Conservation (phyloP, 192 early-diverging fungal species). For the Backusella tarrabulga region DNA sequence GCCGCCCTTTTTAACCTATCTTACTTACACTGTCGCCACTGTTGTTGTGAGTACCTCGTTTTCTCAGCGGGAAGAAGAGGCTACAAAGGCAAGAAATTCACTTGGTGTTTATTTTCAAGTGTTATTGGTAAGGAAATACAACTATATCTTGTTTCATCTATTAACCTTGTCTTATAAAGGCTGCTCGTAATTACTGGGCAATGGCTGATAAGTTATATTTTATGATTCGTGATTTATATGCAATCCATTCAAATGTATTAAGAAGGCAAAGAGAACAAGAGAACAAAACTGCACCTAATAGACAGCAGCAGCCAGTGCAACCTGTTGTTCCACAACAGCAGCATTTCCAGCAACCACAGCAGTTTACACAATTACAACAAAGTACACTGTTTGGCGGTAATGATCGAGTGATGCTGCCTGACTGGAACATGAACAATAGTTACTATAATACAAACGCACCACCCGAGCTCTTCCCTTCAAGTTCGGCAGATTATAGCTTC, state of each 20-base stretch:
- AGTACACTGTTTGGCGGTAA: neutral
- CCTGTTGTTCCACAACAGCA: neutral
- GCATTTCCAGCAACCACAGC: neutral
- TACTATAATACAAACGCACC: neutral
- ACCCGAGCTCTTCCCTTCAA: neutral
- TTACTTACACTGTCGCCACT: slow-evolving; percentile 49
- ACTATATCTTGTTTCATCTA: neutral
- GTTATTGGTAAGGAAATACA: slow-evolving; percentile 24
- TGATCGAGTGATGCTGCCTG: no score
- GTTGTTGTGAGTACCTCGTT: slow-evolving; percentile 51
- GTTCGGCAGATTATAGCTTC: neutral
- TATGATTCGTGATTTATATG: slow-evolving; percentile 52
- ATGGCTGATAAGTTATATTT: slow-evolving; percentile 54
- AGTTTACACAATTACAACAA: neutral
- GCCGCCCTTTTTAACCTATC: slow-evolving; percentile 48
- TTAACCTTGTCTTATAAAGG: neutral
- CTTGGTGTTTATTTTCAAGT: slow-evolving; percentile 43
- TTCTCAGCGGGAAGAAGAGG: slow-evolving; percentile 34
- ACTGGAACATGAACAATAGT: neutral
- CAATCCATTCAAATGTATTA: slow-evolving; percentile 37
- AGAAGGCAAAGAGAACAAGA: neutral
- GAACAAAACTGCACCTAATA: neutral
- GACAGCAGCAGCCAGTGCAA: neutral
- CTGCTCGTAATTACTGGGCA: slow-evolving; percentile 49
- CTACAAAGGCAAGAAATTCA: slow-evolving; percentile 36